Conservation (phyloP, 2,329 filamentous ascomycete species). For the Graphilbum ipis-grandicollis region DNA sequence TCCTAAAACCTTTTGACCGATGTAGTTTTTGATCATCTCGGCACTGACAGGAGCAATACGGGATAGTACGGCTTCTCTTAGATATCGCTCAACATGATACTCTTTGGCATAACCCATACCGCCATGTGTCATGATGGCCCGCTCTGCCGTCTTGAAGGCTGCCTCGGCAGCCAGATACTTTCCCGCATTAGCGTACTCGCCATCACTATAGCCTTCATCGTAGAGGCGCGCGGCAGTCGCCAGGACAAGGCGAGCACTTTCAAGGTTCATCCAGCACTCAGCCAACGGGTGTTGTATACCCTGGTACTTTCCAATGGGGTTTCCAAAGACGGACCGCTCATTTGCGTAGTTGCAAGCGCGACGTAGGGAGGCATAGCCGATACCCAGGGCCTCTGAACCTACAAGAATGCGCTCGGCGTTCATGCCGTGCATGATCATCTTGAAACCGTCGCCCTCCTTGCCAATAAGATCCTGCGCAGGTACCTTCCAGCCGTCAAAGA, state of each 20-base stretch:
- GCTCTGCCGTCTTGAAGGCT: conserved; percentile 43
- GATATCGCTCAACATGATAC: conserved; percentile 47
- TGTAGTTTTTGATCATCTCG: conserved; percentile 64
- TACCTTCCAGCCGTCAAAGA: conserved; percentile 64
- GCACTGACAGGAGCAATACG: conserved; percentile 45
- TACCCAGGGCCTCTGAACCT: conserved; percentile 61
- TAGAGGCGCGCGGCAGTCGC: conserved; percentile 49
- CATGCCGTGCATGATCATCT: conserved; percentile 63
- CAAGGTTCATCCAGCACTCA: conserved; percentile 45
- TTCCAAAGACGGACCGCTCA: conserved; percentile 45
- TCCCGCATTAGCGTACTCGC: conserved; percentile 32
- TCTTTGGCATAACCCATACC: conserved; percentile 49
- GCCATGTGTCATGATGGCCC: conserved; percentile 38
- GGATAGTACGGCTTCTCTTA: conserved; percentile 44
- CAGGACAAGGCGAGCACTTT: conserved; percentile 45
- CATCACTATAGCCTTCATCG: conserved; percentile 17
- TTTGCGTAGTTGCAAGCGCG: conserved; percentile 49
- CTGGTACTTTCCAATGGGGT: conserved; percentile 49
- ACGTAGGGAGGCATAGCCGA: conserved; percentile 55
- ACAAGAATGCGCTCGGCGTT: conserved; percentile 61
- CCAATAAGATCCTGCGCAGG: conserved; percentile 49
- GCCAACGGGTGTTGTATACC: conserved; percentile 47
- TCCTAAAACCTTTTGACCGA: conserved; percentile 48
- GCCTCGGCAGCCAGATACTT: conserved; percentile 54
- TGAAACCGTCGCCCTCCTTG: conserved; percentile 58